Conservation (phyloP, 257 asterid genomes). For the Nicotiana knightiana region DNA sequence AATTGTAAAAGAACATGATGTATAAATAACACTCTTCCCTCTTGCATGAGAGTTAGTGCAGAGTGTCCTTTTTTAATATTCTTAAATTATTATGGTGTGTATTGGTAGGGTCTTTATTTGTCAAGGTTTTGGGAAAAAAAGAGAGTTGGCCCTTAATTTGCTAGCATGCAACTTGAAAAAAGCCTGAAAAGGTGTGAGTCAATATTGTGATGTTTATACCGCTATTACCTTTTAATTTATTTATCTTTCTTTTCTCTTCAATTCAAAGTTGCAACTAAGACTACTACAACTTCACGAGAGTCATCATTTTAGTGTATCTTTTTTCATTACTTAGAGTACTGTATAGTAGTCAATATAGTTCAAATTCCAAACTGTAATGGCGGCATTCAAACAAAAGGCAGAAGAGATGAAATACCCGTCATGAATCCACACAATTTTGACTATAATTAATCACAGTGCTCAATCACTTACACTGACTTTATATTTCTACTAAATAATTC, state of each 20-base stretch:
- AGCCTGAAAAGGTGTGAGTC: neutral
- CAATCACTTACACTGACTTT: neutral
- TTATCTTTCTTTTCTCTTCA: neutral
- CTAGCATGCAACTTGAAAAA: neutral
- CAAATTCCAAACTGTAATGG: neutral
- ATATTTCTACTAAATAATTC: neutral
- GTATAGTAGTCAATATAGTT: neutral
- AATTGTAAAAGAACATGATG: no score
- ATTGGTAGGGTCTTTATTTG: neutral
- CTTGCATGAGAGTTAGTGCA: neutral
- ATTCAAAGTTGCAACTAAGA: neutral
- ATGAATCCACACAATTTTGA: slow-evolving; percentile 5
- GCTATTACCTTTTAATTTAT: no score
- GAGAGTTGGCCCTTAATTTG: neutral
- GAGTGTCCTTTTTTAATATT: neutral
- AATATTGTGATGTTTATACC: neutral
- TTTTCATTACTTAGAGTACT: neutral
- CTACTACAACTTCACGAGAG: neutral
- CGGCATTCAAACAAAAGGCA: neutral
- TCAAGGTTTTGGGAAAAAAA: neutral
- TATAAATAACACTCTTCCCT: no score
- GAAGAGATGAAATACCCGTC: neutral
- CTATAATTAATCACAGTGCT: neutral
- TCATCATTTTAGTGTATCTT: neutral
- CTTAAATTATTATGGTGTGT: neutral